Evolutionary conservation across 495 filamentous ascomycete species (phyloP).

Genomic region (Corynascus novoguineensis): DNA sequence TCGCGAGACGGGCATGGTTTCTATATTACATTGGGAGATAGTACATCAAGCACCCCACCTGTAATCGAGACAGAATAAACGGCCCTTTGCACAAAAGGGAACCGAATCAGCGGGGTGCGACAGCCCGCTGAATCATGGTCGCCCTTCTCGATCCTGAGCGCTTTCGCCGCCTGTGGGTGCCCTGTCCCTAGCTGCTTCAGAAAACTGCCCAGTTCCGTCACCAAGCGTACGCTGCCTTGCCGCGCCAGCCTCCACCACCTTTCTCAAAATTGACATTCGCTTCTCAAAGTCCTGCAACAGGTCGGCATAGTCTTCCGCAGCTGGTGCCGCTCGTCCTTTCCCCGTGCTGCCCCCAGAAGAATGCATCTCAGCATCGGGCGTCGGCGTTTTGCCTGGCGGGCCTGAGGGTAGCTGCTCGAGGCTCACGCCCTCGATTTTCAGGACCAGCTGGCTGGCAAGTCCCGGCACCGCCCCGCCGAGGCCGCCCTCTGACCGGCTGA

Average conservation of each 20-base stretch:
- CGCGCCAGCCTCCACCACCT: constrained; percentile 43
- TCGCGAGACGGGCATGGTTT: not conserved
- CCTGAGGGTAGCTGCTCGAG: constrained; percentile 33
- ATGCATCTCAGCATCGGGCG: constrained; percentile 24
- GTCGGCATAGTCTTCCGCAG: constrained; percentile 41
- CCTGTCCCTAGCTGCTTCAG: not conserved
- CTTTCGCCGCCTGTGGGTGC: not conserved
- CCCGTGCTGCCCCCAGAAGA: constrained; percentile 33
- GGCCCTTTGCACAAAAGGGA: not conserved
- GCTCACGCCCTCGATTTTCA: constrained; percentile 58
- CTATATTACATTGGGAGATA: not conserved
- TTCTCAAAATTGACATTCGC: constrained; percentile 51
- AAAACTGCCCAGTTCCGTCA: not conserved
- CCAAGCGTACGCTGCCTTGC: constrained; percentile 31
- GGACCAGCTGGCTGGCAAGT: constrained; percentile 47
- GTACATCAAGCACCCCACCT: not conserved
- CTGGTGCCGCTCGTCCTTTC: not conserved
- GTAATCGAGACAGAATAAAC: not conserved
- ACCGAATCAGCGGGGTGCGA: not conserved
- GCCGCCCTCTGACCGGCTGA: constrained; percentile 39
- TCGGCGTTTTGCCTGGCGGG: constrained; percentile 22
- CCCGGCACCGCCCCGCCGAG: constrained; percentile 19
- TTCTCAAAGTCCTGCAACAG: constrained; percentile 65
- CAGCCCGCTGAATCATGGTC: not conserved
- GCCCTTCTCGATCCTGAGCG: not conserved